A percentile compares a stretch with the other conserved stretches of the same genome.
Conservation (phyloP, 1,139 yeast genomes). For the Geotrichum citri-aurantii region DNA sequence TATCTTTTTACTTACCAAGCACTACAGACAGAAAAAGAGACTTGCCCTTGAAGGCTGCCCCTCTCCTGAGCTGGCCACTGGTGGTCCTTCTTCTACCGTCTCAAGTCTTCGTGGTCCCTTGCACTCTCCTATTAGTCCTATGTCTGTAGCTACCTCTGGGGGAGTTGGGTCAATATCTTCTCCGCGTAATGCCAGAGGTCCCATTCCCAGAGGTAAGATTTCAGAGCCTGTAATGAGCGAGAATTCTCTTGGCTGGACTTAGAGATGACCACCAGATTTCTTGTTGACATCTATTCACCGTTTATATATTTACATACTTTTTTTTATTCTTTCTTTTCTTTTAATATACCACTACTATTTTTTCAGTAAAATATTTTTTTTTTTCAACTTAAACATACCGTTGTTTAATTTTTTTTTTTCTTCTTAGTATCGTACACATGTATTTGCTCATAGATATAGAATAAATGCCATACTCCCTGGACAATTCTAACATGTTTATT, state of each 20-base stretch:
- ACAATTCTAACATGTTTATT: too few species aligned
- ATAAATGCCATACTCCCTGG: too few species aligned
- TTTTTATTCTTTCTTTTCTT: neutral
- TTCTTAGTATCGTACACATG: too few species aligned
- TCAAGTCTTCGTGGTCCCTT: slow-evolving; percentile 15
- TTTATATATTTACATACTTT: neutral
- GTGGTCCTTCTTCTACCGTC: slow-evolving; percentile 18
- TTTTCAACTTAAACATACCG: neutral
- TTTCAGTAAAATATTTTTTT: too few species aligned
- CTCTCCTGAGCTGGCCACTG: slow-evolving; percentile 14
- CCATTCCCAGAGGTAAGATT: slow-evolving; percentile 26
- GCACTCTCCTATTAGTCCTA: neutral
- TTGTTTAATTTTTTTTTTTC: neutral
- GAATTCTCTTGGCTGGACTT: slow-evolving; percentile 40
- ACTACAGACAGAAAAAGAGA: slow-evolving; percentile 28
- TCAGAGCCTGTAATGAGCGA: slow-evolving; percentile 40
- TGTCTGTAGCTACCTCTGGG: neutral
- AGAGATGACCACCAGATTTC: slow-evolving; percentile 2
- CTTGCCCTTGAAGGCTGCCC: slow-evolving; percentile 10
- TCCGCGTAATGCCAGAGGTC: slow-evolving; percentile 12
- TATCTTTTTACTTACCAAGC: slow-evolving; percentile 33
- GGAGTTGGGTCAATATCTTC: neutral
- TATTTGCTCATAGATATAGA: too few species aligned
- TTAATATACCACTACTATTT: neutral
- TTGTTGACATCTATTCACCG: neutral